Evolutionary conservation across 257 asterid genomes (phyloP), one percentile per base, ranked within the genome.

Genomic region (Gentiana macrophylla): DNA sequence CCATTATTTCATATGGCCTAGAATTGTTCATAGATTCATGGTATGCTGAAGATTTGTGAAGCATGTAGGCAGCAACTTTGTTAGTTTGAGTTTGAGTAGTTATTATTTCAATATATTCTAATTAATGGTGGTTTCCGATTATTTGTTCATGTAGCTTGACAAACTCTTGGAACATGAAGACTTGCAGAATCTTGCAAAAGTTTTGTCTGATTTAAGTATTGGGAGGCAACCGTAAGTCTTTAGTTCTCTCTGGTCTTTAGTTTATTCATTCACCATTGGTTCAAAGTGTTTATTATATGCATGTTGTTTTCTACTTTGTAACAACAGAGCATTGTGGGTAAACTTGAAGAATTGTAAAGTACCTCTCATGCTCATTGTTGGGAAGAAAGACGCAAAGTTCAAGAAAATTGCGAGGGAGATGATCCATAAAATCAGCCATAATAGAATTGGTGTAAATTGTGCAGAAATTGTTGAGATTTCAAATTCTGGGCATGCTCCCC

Each of bases 211-310:
- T 67, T 67, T 72, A 53, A 92, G 95, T 63, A 80, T 82, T 46
- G 98, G 97, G 79, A 81, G 90, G 73, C 97, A 92, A 37, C 84
- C 68, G 97, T 92, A 78, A 83, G 95, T 79, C 53, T 60, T 15
- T 15, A 15, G 24, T 15, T 15, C 24, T 15, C 24, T 15, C 24
- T 0, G 24, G 24, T 15, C 24, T 15, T 15, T 15, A 15, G 24
- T 15, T 15, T 15, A n/a, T n/a, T 15, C 24, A 15, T 15, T 15
- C 24, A 15, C 24, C 24, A 15, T 15, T 15, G 24, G 24, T 15
- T 15, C 24, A 15, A 15, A 15, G 24, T 15, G 24, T 15, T 15
- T 15, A 15, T 15, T 15, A 15, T 15, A 15, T 15, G 24, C 24
- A 15, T 15, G 24, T 15, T 15, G 24, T 15, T 15, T 15, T 15